phyloP scores from a whole-genome alignment of 495 filamentous ascomycete genomes.

The Neurospora sp. region DNA sequence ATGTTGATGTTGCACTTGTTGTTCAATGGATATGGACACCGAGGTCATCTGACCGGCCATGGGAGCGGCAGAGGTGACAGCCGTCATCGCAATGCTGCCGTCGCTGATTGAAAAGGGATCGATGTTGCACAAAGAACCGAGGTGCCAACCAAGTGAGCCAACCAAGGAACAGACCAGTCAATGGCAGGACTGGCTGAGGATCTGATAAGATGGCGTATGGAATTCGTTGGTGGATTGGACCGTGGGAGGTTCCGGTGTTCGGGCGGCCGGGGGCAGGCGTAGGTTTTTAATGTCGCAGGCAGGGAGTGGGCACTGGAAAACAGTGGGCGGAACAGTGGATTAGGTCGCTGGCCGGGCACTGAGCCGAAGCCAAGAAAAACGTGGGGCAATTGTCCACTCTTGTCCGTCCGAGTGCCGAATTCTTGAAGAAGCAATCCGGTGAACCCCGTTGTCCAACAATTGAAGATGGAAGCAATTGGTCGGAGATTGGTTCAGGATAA shows the following conservation, averaged over 20 bases:
- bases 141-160: neutral
- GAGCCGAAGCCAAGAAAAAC: neutral
- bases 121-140: neutral
- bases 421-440: neutral
- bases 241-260: neutral
- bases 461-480: neutral
- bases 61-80: neutral
- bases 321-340: neutral
- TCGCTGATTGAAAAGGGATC: neutral
- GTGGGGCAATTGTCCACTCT: neutral
- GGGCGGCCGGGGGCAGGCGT: neutral
- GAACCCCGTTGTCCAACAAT: neutral
- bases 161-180: neutral
- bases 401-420: neutral
- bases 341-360: neutral
- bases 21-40: neutral
- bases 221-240: neutral
- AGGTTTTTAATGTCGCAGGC: neutral
- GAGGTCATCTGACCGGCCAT: neutral
- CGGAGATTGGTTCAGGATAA: no score
- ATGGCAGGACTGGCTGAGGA: neutral
- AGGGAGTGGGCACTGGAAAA: neutral
- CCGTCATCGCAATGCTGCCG: slow-evolving; percentile 5
- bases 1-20: slow-evolving; percentile 3
- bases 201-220: neutral